These are phyloP conservation scores for Prosopis cineraria DNA, from an alignment of 306 rosid genomes.

Conservation along the genomic window DNA sequence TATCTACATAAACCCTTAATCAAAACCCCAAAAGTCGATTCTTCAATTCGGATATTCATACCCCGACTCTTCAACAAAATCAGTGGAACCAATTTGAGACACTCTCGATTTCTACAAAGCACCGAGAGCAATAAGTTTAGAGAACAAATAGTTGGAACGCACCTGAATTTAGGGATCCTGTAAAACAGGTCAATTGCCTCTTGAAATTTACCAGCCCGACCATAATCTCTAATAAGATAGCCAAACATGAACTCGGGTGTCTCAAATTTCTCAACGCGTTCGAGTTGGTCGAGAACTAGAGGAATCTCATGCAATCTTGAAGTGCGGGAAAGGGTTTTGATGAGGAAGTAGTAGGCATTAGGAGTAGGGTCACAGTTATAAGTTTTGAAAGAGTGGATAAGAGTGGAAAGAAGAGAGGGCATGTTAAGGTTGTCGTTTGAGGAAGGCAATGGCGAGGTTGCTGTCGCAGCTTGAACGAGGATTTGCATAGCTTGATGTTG, in stretches of 20 bases:
- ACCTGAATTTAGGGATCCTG: slow-evolving; percentile 71
- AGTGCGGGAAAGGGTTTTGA: slow-evolving; percentile 51
- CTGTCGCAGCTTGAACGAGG: slow-evolving; percentile 42
- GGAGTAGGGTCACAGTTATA: slow-evolving; percentile 67
- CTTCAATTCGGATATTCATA: slow-evolving; percentile 71
- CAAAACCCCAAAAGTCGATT: slow-evolving; percentile 64
- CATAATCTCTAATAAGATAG: slow-evolving; percentile 52
- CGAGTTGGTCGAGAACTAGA: slow-evolving; percentile 54
- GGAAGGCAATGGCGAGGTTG: slow-evolving; percentile 13
- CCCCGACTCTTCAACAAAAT: slow-evolving; percentile 56
- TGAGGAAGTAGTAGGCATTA: slow-evolving; percentile 63
- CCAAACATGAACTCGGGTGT: slow-evolving; percentile 58
- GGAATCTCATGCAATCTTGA: slow-evolving; percentile 53
- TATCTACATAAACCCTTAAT: slow-evolving; percentile 59
- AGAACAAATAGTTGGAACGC: slow-evolving; percentile 65
- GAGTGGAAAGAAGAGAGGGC: slow-evolving; percentile 65
- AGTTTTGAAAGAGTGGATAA: slow-evolving; percentile 57
- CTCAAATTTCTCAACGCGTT: slow-evolving; percentile 54
- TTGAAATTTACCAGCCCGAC: slow-evolving; percentile 36
- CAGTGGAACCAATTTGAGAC: slow-evolving; percentile 62
- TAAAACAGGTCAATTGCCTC: slow-evolving; percentile 66
- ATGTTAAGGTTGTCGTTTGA: slow-evolving; percentile 20
- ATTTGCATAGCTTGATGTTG: slow-evolving; percentile 62
- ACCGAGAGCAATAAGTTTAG: slow-evolving; percentile 63
- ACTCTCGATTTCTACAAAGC: slow-evolving; percentile 57